Base-by-base conservation (phyloP, 306 rosid genomes). In the Arachis stenosperma region DNA sequence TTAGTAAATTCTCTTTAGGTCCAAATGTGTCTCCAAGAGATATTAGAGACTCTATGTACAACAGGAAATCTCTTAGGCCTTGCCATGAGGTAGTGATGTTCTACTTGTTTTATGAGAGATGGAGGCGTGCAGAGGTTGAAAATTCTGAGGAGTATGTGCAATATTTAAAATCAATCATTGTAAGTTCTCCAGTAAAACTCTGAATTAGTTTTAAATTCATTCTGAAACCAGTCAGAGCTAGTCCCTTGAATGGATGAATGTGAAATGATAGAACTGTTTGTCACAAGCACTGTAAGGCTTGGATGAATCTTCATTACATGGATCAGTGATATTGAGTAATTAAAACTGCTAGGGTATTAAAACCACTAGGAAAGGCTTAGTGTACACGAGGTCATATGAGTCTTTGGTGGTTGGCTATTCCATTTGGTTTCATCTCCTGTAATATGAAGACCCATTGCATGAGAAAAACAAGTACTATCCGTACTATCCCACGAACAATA, bases 21-120 rank as follows among this genome's bases (percentile, higher is more conserved):
- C 84, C 87, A 53, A 85, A 79, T 65, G 67, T 88, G 57, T 87
- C 98, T 67, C 94, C 94, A 7, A 90, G 96, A 83, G 92, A 90
- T 78, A 39, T 84, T 61, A 62, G 42, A 62, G 90, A 86, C 74
- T 81, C 39, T 33, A 73, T 43, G 41, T 73, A 73, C 72, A 57
- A 70, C 73, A 73, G 59, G 61, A 64, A 81, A 61, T 41, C 7
- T 57, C 56, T 69, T 59, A 65, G 67, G 71, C 90, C 85, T 75
- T 79, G 73, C 69, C 77, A 82, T 30, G 94, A 86, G 76, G 88
- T 88, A 7, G 90, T 92, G 65, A 85, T 78, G 65, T 84, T 88
- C 69, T 86, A 85, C 76, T 69, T 87, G 78, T 83, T 85, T 56
- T 88, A 84, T 51, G 98, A 92, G 85, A 84, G 82, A 81, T 92